Evolutionary conservation across 2,329 filamentous ascomycete species (phyloP).

Genomic region (Calonectria fujianensis): DNA sequence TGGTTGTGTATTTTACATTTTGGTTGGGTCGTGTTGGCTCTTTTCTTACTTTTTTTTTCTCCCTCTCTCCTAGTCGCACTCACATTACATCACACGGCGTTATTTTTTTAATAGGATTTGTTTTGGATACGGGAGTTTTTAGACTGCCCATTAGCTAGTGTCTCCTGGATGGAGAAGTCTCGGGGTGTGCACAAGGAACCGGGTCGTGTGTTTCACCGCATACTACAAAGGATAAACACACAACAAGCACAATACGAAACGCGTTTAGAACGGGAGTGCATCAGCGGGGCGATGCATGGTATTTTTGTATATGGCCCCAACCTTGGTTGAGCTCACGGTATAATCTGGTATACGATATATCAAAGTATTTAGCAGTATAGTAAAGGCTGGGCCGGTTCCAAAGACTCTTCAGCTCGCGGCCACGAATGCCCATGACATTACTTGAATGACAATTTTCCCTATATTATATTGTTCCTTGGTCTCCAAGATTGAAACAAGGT

Average conservation of each 20-base stretch:
- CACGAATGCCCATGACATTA: conserved; percentile 14
- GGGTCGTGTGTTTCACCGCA: neutral
- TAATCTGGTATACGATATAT: neutral
- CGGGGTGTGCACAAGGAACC: no score
- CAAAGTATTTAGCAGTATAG: conserved; percentile 30
- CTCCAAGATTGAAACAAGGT: neutral
- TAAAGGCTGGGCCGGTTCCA: conserved; percentile 3
- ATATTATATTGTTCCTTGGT: neutral
- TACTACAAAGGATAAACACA: conserved; percentile 5
- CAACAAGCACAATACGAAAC: neutral
- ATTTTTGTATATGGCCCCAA: conserved; percentile 14
- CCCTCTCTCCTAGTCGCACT: neutral
- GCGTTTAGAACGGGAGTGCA: conserved; percentile 8
- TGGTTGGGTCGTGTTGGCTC: neutral
- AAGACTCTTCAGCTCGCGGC: conserved; percentile 1
- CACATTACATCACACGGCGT: conserved; percentile 51
- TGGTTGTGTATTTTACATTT: conserved; percentile 1
- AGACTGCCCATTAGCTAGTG: neutral
- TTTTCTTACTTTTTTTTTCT: neutral
- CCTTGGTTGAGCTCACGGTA: neutral
- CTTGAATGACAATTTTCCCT: neutral
- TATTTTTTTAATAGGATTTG: conserved; percentile 29
- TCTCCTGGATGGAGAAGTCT: neutral
- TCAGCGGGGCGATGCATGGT: neutral
- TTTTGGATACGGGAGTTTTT: conserved; percentile 12